These are phyloP conservation scores for Bimuria novae-zelandiae DNA, from an alignment of 2,329 filamentous ascomycete species.

Conservation along the genomic window DNA sequence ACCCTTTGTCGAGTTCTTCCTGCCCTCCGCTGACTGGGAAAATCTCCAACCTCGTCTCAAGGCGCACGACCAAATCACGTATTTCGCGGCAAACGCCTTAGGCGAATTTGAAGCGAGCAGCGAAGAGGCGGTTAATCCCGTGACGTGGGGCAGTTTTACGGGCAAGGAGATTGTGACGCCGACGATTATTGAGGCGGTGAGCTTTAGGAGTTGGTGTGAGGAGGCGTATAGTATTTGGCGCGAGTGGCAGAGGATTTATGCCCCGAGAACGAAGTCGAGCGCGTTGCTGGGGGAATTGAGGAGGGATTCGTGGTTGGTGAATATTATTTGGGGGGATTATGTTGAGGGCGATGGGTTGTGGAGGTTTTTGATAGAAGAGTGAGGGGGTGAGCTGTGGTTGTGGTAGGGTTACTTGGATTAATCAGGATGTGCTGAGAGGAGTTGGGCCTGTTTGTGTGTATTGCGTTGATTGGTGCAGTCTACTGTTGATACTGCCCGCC, in stretches of 20 bases:
- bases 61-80: constrained; percentile 72
- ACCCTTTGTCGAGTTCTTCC: constrained; percentile 95
- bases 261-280: constrained; percentile 71
- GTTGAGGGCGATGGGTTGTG: constrained; percentile 73
- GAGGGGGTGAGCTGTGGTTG: neutral
- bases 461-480: no score
- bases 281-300: constrained; percentile 70
- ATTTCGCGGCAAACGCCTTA: constrained; percentile 79
- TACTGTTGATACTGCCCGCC: no score
- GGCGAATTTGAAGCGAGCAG: constrained; percentile 76
- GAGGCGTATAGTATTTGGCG: constrained; percentile 95
- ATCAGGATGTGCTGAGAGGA: no score
- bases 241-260: constrained; percentile 91
- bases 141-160: constrained; percentile 95
- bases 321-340: constrained; percentile 83
- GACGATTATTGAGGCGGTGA: constrained; percentile 94
- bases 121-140: constrained; percentile 78
- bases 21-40: constrained; percentile 74
- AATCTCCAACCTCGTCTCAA: constrained; percentile 68
- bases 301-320: constrained; percentile 83
- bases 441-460: no score
- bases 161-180: constrained; percentile 96
- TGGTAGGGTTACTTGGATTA: no score
- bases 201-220: constrained; percentile 90
- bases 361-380: constrained; percentile 59